phyloP scores from a whole-genome alignment of 208 protist genomes.

The Leishmania mexicana region DNA sequence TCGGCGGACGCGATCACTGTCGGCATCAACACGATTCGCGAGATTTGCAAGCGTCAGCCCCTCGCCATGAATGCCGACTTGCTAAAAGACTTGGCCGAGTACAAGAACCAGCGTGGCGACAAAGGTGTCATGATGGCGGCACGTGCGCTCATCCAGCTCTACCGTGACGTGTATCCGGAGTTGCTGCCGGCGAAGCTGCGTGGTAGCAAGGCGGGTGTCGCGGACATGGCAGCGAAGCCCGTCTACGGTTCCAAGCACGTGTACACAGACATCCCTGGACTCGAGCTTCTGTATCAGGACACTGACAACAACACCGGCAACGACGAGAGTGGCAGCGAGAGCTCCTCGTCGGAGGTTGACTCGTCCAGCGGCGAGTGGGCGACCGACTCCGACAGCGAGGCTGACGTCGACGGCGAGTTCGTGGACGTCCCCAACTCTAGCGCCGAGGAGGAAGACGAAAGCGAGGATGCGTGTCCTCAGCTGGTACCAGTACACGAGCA shows the following conservation, averaged over 20 bases:
- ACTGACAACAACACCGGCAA: conserved; percentile 54
- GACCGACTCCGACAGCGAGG: conserved; percentile 73
- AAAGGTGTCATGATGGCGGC: conserved; percentile 97
- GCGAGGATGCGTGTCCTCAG: conserved; percentile 64
- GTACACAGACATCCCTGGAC: conserved; percentile 85
- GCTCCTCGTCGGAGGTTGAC: conserved; percentile 17
- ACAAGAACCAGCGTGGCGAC: conserved; percentile 93
- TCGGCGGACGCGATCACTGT: conserved; percentile 94
- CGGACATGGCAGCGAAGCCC: conserved; percentile 36
- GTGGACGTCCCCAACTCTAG: conserved; percentile 58
- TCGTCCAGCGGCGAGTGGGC: conserved; percentile 67
- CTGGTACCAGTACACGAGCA: conserved; percentile 49
- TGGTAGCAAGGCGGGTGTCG: conserved; percentile 55
- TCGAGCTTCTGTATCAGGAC: conserved; percentile 84
- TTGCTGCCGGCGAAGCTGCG: conserved; percentile 96
- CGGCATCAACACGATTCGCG: conserved; percentile 97
- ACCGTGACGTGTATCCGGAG: conserved; percentile 94
- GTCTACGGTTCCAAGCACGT: conserved; percentile 75
- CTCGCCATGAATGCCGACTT: conserved; percentile 94
- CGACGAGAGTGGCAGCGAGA: conserved; percentile 32
- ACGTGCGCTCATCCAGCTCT: conserved; percentile 95
- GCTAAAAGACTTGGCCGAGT: conserved; percentile 94
- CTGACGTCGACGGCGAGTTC: conserved; percentile 75
- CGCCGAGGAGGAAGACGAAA: conserved; percentile 33
- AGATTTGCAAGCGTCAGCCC: conserved; percentile 96